These are phyloP conservation scores for Eruca vesicaria DNA, from an alignment of 441 rosid genomes.

Conservation along the genomic window DNA sequence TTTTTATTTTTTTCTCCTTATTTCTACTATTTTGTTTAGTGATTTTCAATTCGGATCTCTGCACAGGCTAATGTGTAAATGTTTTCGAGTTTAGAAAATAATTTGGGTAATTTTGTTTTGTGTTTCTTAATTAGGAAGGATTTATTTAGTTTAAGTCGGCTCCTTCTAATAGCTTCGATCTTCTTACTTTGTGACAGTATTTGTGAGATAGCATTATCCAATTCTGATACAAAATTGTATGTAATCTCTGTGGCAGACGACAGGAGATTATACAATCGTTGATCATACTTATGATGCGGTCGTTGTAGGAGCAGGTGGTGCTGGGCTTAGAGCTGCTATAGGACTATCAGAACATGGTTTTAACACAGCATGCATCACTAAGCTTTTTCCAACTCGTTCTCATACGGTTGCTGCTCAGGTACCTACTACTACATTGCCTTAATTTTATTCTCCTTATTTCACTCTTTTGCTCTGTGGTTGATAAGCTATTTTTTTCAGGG, in stretches of 20 bases:
- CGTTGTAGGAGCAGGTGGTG: slow-evolving; percentile 97
- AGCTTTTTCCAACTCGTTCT: slow-evolving; percentile 91
- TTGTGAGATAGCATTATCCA: neutral
- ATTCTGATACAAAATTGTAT: neutral
- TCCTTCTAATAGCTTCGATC: neutral
- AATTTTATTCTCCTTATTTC: neutral
- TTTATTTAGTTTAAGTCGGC: neutral
- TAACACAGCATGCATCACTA: slow-evolving; percentile 89
- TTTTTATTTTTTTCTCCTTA: no score
- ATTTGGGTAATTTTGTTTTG: neutral
- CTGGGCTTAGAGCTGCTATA: slow-evolving; percentile 90
- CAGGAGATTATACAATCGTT: slow-evolving; percentile 63
- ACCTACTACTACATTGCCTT: neutral
- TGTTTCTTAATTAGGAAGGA: neutral
- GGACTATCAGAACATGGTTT: slow-evolving; percentile 96
- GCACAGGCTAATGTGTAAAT: no score
- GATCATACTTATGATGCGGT: slow-evolving; percentile 93
- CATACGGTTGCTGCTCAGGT: slow-evolving; percentile 99
- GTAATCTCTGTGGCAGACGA: slow-evolving; percentile 28
- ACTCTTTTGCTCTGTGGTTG: neutral
- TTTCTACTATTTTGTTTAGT: no score
- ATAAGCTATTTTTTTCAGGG: slow-evolving; percentile 46
- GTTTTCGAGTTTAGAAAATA: neutral
- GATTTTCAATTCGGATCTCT: no score
- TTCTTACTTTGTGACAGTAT: neutral